Base-by-base conservation (phyloP, 1,139 yeast genomes). In the Entelexis sorbosivorans region DNA sequence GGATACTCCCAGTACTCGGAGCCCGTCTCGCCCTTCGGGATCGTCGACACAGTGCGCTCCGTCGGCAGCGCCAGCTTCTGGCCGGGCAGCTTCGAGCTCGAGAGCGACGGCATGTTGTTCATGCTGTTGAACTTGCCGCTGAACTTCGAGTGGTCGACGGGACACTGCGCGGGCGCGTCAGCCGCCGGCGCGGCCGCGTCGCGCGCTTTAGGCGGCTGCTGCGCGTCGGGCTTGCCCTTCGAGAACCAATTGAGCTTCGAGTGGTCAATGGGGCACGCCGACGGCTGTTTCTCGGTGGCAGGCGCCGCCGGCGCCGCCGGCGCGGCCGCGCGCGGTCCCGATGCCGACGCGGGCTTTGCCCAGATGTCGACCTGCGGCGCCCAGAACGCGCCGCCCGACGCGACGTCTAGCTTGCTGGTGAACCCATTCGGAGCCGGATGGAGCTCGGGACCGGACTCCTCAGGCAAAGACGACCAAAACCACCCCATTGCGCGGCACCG, bases 1-100 rank as follows among this genome's bases (percentile, higher is more conserved):
- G 99, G 99, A 65, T 93, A 91, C 66, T 91, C 98, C 99, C 99
- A 91, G 45, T 81, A 78, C 0, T 94, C 89, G 56, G 77, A 77
- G 26, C 71, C 64, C 24, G 24, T 22, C 36, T 74, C 77, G 26
- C 97, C 97, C 58, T 87, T 76, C 19, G 99, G 98, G 53, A 91
- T 91, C 5, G 88, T 71, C 11, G 96, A 86, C 42, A 81, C 68
- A 3, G 95, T 83, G 61, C 96, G 78, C 50, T 82, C 85, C 0
- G 93, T 85, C 7, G 96, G 88, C 40, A 91, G 73, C 33, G 76
- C 77, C 47, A 85, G 63, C 54, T 75, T 78, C 65, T 91, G 98
- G 20, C 95, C 95, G 0, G 94, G 88, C 2, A 83, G 83, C 60
- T 73, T 77, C 49, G 76, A 77, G 1, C 93, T 76, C 17, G 88